These are phyloP conservation scores for Xylaria hypoxylon DNA, from an alignment of 2,329 filamentous ascomycete species.

Conservation along the genomic window DNA sequence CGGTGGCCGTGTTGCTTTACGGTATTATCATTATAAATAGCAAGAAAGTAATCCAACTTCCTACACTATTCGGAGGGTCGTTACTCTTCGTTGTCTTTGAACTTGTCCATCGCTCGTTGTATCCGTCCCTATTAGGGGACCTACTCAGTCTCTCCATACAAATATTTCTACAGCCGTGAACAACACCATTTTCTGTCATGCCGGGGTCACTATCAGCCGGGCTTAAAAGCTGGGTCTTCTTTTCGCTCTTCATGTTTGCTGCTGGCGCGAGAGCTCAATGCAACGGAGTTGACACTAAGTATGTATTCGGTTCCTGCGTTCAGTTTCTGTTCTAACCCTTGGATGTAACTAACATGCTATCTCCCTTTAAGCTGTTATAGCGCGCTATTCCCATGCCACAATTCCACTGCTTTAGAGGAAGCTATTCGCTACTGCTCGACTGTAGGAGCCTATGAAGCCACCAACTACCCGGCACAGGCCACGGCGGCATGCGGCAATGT, in stretches of 20 bases:
- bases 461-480: conserved; percentile 43
- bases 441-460: conserved; percentile 40
- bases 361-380: conserved; percentile 39
- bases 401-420: conserved; percentile 33
- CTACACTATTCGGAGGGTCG: not conserved
- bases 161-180: not conserved
- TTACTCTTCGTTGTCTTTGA: not conserved
- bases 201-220: conserved; percentile 19
- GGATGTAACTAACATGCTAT: conserved; percentile 18
- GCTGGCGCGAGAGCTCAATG: conserved; percentile 38
- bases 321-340: too few relatives aligned
- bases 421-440: conserved; percentile 44
- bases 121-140: not conserved
- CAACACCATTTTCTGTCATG: conserved; percentile 31
- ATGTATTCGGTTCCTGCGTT: not conserved
- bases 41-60: not conserved
- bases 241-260: conserved; percentile 38
- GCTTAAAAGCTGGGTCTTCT: conserved; percentile 33
- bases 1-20: not conserved
- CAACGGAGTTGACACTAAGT: conserved; percentile 35
- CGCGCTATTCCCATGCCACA: conserved; percentile 45
- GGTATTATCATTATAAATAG: conserved; percentile 25
- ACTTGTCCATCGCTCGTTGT: conserved; percentile 10
- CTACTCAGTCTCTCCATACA: not conserved
- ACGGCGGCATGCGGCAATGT: conserved; percentile 43